Base-by-base conservation (phyloP, 202 grass and related monocot species). In the Schoenoplectus tabernaemontani region DNA sequence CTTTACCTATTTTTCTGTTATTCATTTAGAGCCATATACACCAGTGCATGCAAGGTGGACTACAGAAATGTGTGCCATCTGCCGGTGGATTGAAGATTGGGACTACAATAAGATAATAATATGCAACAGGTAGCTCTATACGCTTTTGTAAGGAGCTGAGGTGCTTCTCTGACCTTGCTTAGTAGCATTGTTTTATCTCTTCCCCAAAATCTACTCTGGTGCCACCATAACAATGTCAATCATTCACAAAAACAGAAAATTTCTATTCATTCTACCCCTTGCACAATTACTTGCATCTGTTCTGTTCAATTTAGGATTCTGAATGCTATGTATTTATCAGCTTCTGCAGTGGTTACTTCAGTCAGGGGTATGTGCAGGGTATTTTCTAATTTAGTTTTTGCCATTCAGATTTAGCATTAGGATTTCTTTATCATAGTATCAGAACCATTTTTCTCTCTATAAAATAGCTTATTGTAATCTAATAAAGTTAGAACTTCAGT, bases 61-160 rank as follows among this genome's bases (percentile, higher is more conserved):
- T 81, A 99, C 96, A 51, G 96, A 99, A 85, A 85, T 86, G 46
- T 99, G 96, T 82, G 91, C 96, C 68, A 86, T 99, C 84, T 99
- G 96, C 78, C 82, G 96, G 78, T 95, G 96, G 96, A 87, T 99
- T 86, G 91, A 95, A 79, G 96, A 99, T 79, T 99, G 96, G 96
- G 96, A 99, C 70, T 92, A 95, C 81, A 99, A 99, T 59, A 95
- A 99, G 87, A 96, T 99, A 69, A 99, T 99, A 28, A 95, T 99
- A 64, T 99, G 96, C 86, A 99, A 99, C 83, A 93, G 96, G 96
- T 96, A 81, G 33, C 32, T 85, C 57, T 78, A 43, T n/a, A 42
- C 9, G 3, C n/a, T 24, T 24, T 46, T 69, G 66, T 44, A 54
- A 42, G 51, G 0, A 57, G 22, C 33, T 75, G 26, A 28, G 15